phyloP scores from a whole-genome alignment of 176 grass and related monocot genomes.

The Stipa capillata region DNA sequence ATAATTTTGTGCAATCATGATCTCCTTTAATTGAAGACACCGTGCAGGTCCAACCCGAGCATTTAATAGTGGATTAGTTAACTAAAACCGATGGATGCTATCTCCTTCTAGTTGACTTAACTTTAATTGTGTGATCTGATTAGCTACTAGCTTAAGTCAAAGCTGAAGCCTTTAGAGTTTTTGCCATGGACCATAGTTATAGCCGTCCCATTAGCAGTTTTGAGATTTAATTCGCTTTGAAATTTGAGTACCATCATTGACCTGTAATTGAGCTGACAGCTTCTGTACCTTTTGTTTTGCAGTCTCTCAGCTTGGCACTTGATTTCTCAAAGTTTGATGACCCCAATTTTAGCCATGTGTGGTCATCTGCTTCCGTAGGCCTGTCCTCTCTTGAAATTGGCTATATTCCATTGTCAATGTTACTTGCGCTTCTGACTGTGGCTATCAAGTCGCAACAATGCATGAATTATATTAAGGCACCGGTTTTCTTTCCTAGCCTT shows the following conservation, averaged over 20 bases:
- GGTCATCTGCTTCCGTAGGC: constrained; percentile 54
- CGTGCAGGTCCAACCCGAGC: neutral
- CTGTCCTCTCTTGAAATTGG: constrained; percentile 80
- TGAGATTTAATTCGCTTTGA: neutral
- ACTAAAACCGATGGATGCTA: neutral
- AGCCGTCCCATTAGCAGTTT: neutral
- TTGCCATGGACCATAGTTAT: neutral
- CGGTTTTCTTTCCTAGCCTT: constrained; percentile 68
- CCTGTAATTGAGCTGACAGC: neutral
- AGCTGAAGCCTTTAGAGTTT: neutral
- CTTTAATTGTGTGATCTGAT: neutral
- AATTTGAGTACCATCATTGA: neutral
- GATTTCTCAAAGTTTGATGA: constrained; percentile 83
- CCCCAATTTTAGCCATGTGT: constrained; percentile 59
- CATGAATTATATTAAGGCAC: constrained; percentile 30
- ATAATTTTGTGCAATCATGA: neutral
- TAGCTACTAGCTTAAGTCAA: neutral
- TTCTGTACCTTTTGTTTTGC: constrained; percentile 17
- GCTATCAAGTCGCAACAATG: constrained; percentile 24
- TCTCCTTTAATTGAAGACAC: constrained; percentile 2
- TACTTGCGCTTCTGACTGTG: constrained; percentile 47
- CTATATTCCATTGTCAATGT: constrained; percentile 84
- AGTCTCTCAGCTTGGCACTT: constrained; percentile 72
- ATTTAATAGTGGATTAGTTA: neutral
- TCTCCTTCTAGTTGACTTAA: neutral